These are phyloP conservation scores for Hemisphaericaspora xylofermentans DNA, from an alignment of 1,139 yeast genomes.

Conservation along the genomic window DNA sequence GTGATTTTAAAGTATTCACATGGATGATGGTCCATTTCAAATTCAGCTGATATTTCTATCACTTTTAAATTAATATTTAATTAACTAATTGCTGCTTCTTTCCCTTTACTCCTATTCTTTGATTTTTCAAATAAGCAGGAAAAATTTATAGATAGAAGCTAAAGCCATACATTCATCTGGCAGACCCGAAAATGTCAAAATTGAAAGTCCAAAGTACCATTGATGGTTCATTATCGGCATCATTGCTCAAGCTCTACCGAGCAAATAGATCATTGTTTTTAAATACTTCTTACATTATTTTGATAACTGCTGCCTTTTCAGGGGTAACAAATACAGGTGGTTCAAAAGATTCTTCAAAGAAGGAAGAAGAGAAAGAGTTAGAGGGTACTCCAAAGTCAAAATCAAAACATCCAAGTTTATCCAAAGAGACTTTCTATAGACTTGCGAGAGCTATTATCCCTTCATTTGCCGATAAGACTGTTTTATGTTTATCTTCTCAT, in stretches of 20 bases:
- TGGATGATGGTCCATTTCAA: not conserved
- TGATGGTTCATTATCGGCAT: slow-evolving; percentile 16
- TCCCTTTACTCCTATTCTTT: not conserved
- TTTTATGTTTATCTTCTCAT: slow-evolving; percentile 53
- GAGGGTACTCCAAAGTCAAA: slow-evolving; percentile 11
- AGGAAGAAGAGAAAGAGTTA: slow-evolving; percentile 5
- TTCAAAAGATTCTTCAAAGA: not conserved
- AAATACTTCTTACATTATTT: slow-evolving; percentile 48
- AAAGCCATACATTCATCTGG: not conserved
- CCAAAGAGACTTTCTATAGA: slow-evolving; percentile 33
- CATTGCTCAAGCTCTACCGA: slow-evolving; percentile 39
- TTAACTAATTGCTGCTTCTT: not conserved
- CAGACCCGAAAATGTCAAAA: not conserved
- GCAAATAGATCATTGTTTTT: slow-evolving; percentile 49
- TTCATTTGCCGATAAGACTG: slow-evolving; percentile 27
- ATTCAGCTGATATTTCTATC: not conserved
- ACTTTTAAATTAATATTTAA: no score
- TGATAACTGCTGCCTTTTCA: slow-evolving; percentile 46
- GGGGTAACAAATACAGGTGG: slow-evolving; percentile 39
- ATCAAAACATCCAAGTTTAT: slow-evolving; percentile 29
- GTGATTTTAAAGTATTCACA: slow-evolving; percentile 1
- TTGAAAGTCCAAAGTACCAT: not conserved
- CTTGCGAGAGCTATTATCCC: slow-evolving; percentile 44
- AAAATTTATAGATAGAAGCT: not conserved
- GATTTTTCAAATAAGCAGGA: no score